These are phyloP conservation scores for Dothideomycetidae sp. DNA, from an alignment of 2,329 filamentous ascomycete species.

Conservation along the genomic window DNA sequence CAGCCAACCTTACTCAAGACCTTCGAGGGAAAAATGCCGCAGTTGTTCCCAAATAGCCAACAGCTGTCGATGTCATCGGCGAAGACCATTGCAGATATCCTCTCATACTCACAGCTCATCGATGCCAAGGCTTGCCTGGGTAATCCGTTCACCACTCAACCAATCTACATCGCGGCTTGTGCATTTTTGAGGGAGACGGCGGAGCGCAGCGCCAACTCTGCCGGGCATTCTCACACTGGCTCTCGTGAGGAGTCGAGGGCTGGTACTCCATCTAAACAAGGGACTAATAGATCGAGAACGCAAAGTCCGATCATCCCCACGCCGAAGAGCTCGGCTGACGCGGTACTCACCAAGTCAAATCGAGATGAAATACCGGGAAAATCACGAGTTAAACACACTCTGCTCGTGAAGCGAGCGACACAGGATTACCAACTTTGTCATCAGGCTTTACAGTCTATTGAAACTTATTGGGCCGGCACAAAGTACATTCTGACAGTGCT, in stretches of 20 bases:
- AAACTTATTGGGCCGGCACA: slow-evolving; percentile 73
- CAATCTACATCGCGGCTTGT: slow-evolving; percentile 82
- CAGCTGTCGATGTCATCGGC: slow-evolving; percentile 76
- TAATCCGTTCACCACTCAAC: slow-evolving; percentile 76
- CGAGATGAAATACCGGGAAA: slow-evolving; percentile 14
- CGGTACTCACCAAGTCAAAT: not conserved
- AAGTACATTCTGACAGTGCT: slow-evolving; percentile 77
- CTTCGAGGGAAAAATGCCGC: slow-evolving; percentile 54
- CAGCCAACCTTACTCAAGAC: slow-evolving; percentile 71
- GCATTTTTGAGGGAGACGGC: slow-evolving; percentile 76
- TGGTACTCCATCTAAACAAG: slow-evolving; percentile 31
- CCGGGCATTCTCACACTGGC: slow-evolving; percentile 39
- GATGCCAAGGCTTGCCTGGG: slow-evolving; percentile 76
- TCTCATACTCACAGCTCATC: slow-evolving; percentile 73
- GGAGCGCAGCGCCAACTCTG: slow-evolving; percentile 49
- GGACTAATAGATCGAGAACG: slow-evolving; percentile 17
- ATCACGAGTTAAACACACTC: slow-evolving; percentile 49
- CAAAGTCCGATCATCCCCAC: slow-evolving; percentile 9
- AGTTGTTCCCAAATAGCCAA: slow-evolving; percentile 65
- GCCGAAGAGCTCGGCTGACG: slow-evolving; percentile 8
- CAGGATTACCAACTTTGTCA: slow-evolving; percentile 83
- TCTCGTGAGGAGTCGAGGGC: slow-evolving; percentile 7
- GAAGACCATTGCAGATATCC: slow-evolving; percentile 80
- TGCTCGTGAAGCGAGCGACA: slow-evolving; percentile 67
- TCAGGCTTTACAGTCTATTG: slow-evolving; percentile 65